Evolutionary conservation across 2,329 filamentous ascomycete species (phyloP), one percentile per base, ranked within the genome.

Genomic region (Pseudogymnoascus sp.): DNA sequence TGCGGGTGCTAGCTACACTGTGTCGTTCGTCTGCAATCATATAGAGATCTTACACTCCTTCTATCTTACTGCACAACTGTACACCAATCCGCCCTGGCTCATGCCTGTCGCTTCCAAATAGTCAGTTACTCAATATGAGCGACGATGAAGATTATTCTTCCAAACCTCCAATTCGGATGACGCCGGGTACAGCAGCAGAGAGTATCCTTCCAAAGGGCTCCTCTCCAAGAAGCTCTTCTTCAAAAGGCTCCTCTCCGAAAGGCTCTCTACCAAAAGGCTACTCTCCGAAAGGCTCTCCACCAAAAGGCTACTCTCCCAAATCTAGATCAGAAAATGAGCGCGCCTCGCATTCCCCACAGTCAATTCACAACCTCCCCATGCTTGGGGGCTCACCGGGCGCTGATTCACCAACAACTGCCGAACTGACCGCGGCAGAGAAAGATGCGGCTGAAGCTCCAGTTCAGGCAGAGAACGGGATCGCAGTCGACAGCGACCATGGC

Each of bases 391-490:
- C 45, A 8, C 45, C 45, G 5, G 26, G 45, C 26, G 26, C n/a
- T 10, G 45, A 30, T 12, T 5, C 23, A 8, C 45, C 26, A 30
- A 52, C 45, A 2, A 9, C 23, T 52, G 45, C 15, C 9, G 45
- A 52, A 12, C 45, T 30, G 15, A 26, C 13, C 7, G 45, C 8
- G 5, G 45, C 26, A 52, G 66, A 67, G 10, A 61, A 63, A 9
- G 37, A 52, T 21, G 48, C 57, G 10, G 68, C 68, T 2, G 63
- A 64, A 15, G 41, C 61, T 12, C 68, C 69, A 61, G 67, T 67
- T 19, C 62, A 70, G 39, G 60, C 64, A 28, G 61, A 63, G 35
- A 70, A 70, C 13, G 68, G 68, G 23, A 64, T 69, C 45, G 64
- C 69, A 37, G 62, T 62, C 33, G 63, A 61, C 4, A 38, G 61